These are phyloP conservation scores for Starmerella vaccinii DNA, from an alignment of 805 yeast genomes.

Conservation along the genomic window DNA sequence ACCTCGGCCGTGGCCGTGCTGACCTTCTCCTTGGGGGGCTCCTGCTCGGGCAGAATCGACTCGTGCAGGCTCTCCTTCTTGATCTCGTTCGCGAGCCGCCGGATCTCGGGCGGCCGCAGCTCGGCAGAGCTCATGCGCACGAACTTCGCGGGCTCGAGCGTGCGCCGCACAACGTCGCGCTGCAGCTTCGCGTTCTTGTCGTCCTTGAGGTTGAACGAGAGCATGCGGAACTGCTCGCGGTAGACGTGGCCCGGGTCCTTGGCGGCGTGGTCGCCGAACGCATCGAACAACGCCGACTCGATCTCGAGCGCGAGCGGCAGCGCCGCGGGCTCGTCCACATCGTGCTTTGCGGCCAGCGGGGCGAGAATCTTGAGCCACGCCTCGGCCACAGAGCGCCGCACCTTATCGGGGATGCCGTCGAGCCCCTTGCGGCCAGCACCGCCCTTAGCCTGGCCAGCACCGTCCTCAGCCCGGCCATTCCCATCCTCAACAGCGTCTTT, in stretches of 20 bases:
- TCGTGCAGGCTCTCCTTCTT: constrained; percentile 58
- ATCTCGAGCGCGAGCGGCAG: constrained; percentile 39
- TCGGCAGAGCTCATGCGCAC: constrained; percentile 63
- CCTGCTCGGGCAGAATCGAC: constrained; percentile 52
- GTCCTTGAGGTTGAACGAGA: constrained; percentile 50
- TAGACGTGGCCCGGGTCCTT: constrained; percentile 39
- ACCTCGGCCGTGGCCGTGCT: constrained; percentile 51
- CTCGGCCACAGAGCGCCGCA: constrained; percentile 30
- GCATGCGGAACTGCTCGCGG: constrained; percentile 57
- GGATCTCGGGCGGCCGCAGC: constrained; percentile 65
- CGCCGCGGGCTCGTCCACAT: constrained; percentile 19
- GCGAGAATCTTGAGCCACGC: constrained; percentile 32
- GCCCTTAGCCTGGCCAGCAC: no score
- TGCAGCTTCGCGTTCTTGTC: constrained; percentile 48
- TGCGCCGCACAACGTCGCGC: constrained; percentile 44
- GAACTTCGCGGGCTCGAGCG: constrained; percentile 46
- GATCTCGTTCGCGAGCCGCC: constrained; percentile 58
- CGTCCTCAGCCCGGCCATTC: no score
- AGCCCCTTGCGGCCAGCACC: background rate
- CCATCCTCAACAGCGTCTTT: no score
- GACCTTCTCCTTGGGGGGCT: constrained; percentile 35
- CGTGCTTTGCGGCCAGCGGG: background rate
- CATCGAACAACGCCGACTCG: constrained; percentile 41
- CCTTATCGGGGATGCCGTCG: constrained; percentile 27
- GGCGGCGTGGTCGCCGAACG: constrained; percentile 29